Percentiles rank a stretch among this genome's conserved stretches.
Conservation (phyloP, 768 basidiomycete species). For the Rhodosporidiobolus sp. region DNA sequence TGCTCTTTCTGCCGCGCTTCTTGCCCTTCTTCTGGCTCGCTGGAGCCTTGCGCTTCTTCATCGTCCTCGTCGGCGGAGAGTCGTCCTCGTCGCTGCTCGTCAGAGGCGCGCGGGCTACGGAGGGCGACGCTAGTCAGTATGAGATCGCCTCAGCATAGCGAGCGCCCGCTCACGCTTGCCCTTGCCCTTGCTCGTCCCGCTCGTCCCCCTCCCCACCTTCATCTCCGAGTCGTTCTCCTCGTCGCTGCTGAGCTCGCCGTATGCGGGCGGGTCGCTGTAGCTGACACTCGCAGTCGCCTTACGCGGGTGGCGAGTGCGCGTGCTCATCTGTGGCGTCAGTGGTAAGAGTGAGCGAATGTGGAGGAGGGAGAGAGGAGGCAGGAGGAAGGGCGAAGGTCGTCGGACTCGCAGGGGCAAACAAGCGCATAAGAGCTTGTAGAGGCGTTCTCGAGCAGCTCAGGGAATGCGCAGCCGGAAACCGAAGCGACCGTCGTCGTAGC, state of each 20-base stretch:
- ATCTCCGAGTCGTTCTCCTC: not conserved
- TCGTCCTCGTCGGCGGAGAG: not conserved
- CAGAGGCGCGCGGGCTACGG: not conserved
- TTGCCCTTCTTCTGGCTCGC: not conserved
- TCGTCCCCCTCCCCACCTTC: not conserved
- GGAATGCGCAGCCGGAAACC: too few species aligned
- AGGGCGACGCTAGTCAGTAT: too few species aligned
- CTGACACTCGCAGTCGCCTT: not conserved
- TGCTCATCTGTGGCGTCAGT: not conserved
- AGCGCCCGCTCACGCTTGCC: not conserved
- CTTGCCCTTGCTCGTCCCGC: not conserved
- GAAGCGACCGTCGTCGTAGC: too few species aligned
- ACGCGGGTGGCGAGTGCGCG: not conserved
- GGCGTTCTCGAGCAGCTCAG: too few species aligned
- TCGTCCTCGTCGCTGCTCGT: slow-evolving; percentile 1
- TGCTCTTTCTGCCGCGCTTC: slow-evolving; percentile 40
- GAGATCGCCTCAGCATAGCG: not conserved
- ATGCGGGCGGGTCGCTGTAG: slow-evolving; percentile 3
- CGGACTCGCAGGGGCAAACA: too few species aligned
- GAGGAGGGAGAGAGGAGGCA: not conserved
- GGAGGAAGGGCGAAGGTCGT: not conserved
- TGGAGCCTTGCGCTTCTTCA: not conserved
- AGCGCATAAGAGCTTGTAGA: too few species aligned
- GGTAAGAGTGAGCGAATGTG: not conserved
- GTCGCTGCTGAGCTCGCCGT: not conserved